Evolutionary conservation across 164 flowering plant genomes (phyloP).

Genomic region (Dillenia suffruticosa): DNA sequence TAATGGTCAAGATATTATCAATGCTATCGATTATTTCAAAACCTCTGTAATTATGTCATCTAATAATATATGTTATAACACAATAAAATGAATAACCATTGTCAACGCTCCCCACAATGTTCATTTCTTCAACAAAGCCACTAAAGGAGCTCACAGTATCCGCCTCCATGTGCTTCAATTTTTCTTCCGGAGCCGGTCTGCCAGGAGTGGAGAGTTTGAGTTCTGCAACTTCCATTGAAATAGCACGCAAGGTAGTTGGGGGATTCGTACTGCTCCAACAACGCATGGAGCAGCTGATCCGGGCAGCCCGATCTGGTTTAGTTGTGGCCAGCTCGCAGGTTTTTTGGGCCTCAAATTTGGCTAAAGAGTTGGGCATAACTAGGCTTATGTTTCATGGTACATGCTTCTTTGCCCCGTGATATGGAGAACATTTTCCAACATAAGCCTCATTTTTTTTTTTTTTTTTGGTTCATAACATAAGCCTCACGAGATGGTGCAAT

Average conservation of each 20-base stretch:
- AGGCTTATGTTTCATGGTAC: constrained; percentile 24
- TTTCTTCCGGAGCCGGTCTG: neutral
- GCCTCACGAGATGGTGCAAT: constrained; percentile 18
- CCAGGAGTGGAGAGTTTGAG: constrained; percentile 3
- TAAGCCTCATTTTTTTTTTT: no score
- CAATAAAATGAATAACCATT: neutral
- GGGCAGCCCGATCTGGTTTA: constrained; percentile 15
- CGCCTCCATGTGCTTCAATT: neutral
- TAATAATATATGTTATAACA: no score
- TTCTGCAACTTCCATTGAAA: neutral
- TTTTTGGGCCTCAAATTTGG: constrained; percentile 13
- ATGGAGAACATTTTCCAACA: constrained; percentile 3
- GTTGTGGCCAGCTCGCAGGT: constrained; percentile 22
- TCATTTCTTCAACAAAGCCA: neutral
- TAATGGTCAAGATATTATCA: no score
- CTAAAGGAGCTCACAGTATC: neutral
- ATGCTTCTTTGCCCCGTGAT: constrained; percentile 17
- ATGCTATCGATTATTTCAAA: no score
- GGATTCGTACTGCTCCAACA: neutral
- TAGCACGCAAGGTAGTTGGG: neutral
- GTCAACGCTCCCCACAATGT: constrained; percentile 4
- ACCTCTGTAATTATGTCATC: no score
- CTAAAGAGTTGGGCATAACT: constrained; percentile 20
- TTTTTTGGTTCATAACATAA: no score
- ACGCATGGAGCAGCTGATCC: constrained; percentile 2